These are phyloP conservation scores for Diphasiastrum complanatum DNA, from an alignment of 83 land plant genomes.

Conservation along the genomic window DNA sequence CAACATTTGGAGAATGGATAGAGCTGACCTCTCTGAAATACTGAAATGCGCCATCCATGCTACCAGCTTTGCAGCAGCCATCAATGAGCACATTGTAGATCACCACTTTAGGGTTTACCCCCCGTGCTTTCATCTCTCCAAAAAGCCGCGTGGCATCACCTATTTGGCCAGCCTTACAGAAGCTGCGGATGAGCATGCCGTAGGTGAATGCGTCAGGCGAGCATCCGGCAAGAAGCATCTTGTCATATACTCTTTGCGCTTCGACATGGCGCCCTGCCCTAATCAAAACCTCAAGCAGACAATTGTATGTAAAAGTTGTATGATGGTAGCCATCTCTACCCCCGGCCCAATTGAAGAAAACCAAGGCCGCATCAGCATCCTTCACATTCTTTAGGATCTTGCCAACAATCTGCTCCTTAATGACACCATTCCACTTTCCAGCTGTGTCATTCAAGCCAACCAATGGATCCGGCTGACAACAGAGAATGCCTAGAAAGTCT, in stretches of 20 bases:
- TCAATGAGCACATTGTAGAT: slow-evolving; percentile 24
- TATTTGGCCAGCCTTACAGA: slow-evolving; percentile 16
- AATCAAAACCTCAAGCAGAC: neutral
- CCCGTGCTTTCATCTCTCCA: slow-evolving; percentile 31
- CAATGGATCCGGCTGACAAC: too few relatives aligned
- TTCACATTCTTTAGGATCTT: neutral
- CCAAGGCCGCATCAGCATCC: neutral
- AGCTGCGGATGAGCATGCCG: too few relatives aligned
- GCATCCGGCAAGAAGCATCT: neutral
- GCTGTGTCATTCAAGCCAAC: too few relatives aligned
- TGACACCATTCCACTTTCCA: too few relatives aligned
- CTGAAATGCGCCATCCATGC: too few relatives aligned
- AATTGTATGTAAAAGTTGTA: neutral
- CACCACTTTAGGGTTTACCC: slow-evolving; percentile 14
- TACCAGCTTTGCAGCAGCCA: too few relatives aligned
- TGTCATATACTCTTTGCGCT: neutral
- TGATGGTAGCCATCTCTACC: neutral
- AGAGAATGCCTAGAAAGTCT: too few relatives aligned
- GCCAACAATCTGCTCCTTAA: too few relatives aligned
- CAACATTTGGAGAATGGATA: slow-evolving; percentile 20
- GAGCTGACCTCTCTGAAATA: slow-evolving; percentile 17
- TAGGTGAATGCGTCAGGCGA: neutral
- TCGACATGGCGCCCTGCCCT: neutral
- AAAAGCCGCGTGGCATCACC: slow-evolving; percentile 32
- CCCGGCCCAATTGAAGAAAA: neutral